phyloP scores from a whole-genome alignment of 805 yeast species.

The Zygosaccharomyces gambellarensis region DNA sequence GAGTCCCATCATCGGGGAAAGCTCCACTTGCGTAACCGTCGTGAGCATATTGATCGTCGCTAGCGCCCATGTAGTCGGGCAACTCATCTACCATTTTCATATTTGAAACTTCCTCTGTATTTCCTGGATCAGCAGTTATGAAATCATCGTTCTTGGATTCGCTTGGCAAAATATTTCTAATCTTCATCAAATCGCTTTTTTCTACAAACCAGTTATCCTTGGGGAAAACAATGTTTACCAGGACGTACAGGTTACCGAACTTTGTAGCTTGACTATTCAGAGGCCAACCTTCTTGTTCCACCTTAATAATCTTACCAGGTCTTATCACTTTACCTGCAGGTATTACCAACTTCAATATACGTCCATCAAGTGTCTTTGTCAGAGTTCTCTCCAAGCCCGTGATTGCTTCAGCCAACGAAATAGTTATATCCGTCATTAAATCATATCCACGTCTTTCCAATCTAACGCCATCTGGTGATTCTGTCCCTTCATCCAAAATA shows the following conservation, averaged over 20 bases:
- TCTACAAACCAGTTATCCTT: slow-evolving; percentile 80
- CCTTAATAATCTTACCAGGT: slow-evolving; percentile 65
- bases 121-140: slow-evolving; percentile 21
- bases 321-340: slow-evolving; percentile 77
- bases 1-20: slow-evolving; percentile 23
- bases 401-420: slow-evolving; percentile 76
- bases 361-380: slow-evolving; percentile 72
- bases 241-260: slow-evolving; percentile 68
- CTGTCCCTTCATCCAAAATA: slow-evolving; percentile 45
- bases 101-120: slow-evolving; percentile 29
- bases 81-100: slow-evolving; percentile 27
- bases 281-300: slow-evolving; percentile 85
- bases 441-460: slow-evolving; percentile 61
- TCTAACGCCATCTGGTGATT: slow-evolving; percentile 33
- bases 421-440: slow-evolving; percentile 51
- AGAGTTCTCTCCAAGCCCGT: slow-evolving; percentile 70
- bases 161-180: slow-evolving; percentile 52
- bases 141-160: slow-evolving; percentile 4
- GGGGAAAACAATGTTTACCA: slow-evolving; percentile 75
- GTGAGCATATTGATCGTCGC: slow-evolving; percentile 1
- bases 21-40: slow-evolving; percentile 3
- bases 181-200: slow-evolving; percentile 52
- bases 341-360: slow-evolving; percentile 58
- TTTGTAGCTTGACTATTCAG: slow-evolving; percentile 33
- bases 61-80: slow-evolving; percentile 19